Evolutionary conservation across 2,329 filamentous ascomycete genomes (phyloP), one percentile per base, ranked within the genome.

Genomic region (Colletotrichum melonis): DNA sequence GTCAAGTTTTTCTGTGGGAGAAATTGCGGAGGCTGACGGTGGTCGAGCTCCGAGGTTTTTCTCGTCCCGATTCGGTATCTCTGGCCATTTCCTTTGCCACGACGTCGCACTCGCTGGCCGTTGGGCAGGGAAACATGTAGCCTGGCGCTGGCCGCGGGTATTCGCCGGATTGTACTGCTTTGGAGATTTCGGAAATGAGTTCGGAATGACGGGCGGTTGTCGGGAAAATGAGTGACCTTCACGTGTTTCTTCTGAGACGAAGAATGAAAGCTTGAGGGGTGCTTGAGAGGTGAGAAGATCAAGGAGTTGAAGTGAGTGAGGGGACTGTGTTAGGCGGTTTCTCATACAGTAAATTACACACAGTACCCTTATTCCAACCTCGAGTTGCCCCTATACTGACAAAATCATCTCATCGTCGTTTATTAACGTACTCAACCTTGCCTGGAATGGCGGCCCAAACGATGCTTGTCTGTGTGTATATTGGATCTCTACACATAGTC

Each of bases 1-100:
- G 60, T 32, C 14, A 49, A 49, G 42, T 49, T 49, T 22, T 42
- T 42, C 38, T 22, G 58, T 49, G 67, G 26, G n/a, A 32, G 9
- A 64, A 67, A 59, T 32, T 52, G 63, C 73, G 73, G 73, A 75
- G 67, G 66, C 42, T 55, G 54, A 49, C 56, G 32, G 66, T 67
- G 58, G 54, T 64, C 58, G 42, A 22, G 73, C 71, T 75, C 73
- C 73, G 73, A 67, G 73, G 63, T 67, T 74, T 49, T 74, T 71
- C 12, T 49, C 26, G 58, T 70, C 73, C 73, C 73, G 59, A 75
- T 74, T 64, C 56, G 73, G 73, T 9, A 63, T 30, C 32, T 28
- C 60, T 63, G 73, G 71, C 24, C 63, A 26, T 35, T 22, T 28
- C 28, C 63, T 62, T 67, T 28, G 58, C 64, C 59, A 63, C 67